Percentiles rank a stretch among this genome's conserved stretches.
Evolutionary conservation across 768 basidiomycete genomes (phyloP).

Genomic region (Sarcomyxa edulis): DNA sequence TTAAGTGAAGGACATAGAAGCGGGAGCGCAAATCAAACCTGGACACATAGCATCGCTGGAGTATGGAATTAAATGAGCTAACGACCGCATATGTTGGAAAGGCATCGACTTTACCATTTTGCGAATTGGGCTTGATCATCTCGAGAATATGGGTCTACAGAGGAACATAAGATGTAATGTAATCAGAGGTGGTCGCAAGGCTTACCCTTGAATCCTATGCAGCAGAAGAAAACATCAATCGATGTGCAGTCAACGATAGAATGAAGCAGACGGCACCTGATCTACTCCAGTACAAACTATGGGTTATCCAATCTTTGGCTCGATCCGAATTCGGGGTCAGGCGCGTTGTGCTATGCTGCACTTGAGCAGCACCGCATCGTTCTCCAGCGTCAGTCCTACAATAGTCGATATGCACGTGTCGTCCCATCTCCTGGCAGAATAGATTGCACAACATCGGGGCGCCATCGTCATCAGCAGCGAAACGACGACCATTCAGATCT

Average conservation of each 20-base stretch:
- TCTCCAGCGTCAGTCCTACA: conserved; percentile 36
- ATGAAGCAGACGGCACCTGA: conserved; percentile 31
- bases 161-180: conserved; percentile 1
- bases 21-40: conserved; percentile 23
- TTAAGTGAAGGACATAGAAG: neutral
- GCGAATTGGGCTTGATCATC: conserved; percentile 50
- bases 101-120: conserved; percentile 39
- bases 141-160: conserved; percentile 52
- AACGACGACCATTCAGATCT: conserved; percentile 52
- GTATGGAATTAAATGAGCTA: neutral
- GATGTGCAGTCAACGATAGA: conserved; percentile 9
- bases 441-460: conserved; percentile 63
- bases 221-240: neutral
- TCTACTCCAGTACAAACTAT: conserved; percentile 53
- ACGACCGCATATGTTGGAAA: neutral
- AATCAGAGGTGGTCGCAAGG: neutral
- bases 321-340: conserved; percentile 41
- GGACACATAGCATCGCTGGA: conserved; percentile 45
- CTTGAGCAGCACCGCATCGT: conserved; percentile 35
- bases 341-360: conserved; percentile 38
- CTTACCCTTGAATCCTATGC: conserved; percentile 53
- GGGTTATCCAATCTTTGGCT: conserved; percentile 50
- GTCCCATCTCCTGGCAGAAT: conserved; percentile 47
- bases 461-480: conserved; percentile 48
- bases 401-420: conserved; percentile 54